Base-by-base conservation (phyloP, 2,329 filamentous ascomycete species). In the Ilyonectria mors-panacis region DNA sequence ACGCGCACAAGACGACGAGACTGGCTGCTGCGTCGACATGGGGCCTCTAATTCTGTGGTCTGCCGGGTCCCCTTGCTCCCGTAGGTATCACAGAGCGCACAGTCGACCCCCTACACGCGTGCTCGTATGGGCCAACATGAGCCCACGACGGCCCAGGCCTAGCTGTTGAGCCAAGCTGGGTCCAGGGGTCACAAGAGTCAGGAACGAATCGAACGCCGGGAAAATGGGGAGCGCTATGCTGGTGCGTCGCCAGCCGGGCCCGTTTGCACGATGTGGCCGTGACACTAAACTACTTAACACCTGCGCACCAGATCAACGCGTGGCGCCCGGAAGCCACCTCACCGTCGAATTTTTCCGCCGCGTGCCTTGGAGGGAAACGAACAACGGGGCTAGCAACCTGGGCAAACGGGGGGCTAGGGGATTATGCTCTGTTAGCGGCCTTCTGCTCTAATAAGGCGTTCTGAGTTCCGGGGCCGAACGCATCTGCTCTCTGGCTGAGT, bases 181-280 rank as follows among this genome's bases (percentile, higher is more conserved):
- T 6, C 26, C 9, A 7, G 12, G 28, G 53, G 33, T 12, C 17
- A 57, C 33, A 17, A 30, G 42, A 10, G 37, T 30, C 42, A 23
- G 48, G 26, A 42, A 48, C 56, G 56, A 59, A 59, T 59, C 42
- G 56, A 42, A 48, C 39, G 21, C 17, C 37, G 37, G 37, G 33
- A 55, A 63, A 57, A 64, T 59, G 57, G 50, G 61, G 57, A 57
- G 56, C 50, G 63, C 57, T 60, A 30, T 30, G 45, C 33, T 39
- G 48, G 48, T 47, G 55, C 47, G 62, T 47, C 57, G 37, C 57
- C 37, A 28, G 42, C 56, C 15, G 30, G 12, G 7, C 45, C 44
- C 13, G 19, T 50, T 37, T 26, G 33, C 33, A 39, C 26, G 26
- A 26, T 26, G 26, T 26, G 26, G 5, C 26, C 26, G 26, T 26